Percentiles rank a stretch among this genome's conserved stretches.
phyloP scores from a whole-genome alignment of 768 basidiomycete genomes.

The Auricularia heimuer region DNA sequence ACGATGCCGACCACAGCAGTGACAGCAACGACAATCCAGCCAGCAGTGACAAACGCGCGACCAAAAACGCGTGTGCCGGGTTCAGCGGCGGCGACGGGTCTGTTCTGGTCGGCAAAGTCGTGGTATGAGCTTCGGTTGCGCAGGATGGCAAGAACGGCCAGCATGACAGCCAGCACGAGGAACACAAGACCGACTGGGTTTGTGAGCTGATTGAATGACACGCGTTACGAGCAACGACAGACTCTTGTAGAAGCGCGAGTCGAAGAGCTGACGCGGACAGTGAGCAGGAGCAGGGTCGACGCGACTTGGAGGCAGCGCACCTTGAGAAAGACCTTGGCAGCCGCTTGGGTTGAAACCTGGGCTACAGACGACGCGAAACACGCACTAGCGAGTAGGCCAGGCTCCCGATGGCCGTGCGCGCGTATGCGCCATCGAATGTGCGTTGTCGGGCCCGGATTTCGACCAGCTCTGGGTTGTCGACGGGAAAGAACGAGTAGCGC shows the following conservation, averaged over 20 bases:
- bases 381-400: conserved; percentile 59
- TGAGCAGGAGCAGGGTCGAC: background rate
- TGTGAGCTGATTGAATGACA: conserved; percentile 1
- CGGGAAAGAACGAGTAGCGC: conserved; percentile 19
- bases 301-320: background rate
- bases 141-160: conserved; percentile 49
- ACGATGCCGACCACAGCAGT: conserved; percentile 29
- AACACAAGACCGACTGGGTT: conserved; percentile 22
- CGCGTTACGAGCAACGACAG: conserved; percentile 17
- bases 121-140: conserved; percentile 59
- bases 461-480: conserved; percentile 31
- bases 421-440: conserved; percentile 78
- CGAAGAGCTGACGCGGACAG: conserved; percentile 64
- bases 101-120: conserved; percentile 61
- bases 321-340: background rate
- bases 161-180: conserved; percentile 38
- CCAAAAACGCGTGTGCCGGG: conserved; percentile 52
- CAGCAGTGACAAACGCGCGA: conserved; percentile 69
- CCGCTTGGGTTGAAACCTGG: background rate
- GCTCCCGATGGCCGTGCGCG: conserved; percentile 61
- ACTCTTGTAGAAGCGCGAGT: conserved; percentile 64
- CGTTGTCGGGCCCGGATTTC: conserved; percentile 73
- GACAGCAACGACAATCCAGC: conserved; percentile 54
- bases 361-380: background rate
- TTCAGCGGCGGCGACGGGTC: conserved; percentile 17